Evolutionary conservation across 192 early-diverging fungal genomes (phyloP), one percentile per base, ranked within the genome.

Genomic region (Fimicolochytrium jonesii): DNA sequence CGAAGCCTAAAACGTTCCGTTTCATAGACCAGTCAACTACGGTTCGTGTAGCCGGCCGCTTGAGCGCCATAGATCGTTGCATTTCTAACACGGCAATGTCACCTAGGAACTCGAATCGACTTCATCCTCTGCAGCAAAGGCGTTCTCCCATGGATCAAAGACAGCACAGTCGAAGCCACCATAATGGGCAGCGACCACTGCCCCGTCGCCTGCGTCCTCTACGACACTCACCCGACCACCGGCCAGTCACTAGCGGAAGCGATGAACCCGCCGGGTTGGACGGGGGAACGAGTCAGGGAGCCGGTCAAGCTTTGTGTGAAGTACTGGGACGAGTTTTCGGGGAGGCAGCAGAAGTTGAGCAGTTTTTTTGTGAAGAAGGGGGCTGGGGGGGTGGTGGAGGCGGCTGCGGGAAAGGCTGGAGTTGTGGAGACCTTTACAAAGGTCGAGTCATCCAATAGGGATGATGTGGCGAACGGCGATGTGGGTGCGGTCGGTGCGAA

Each of bases 121-220:
- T 93, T 89, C 58, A 74, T 92, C 29, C 69, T 91, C 10, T 71
- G 73, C 0, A 77, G 81, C 6, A 47, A 64, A 18, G 74, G 50
- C 0, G 62, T 93, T 1, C 22, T 78, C 1, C 73, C 78, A 10
- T 87, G 81, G 82, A 74, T 90, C 49, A 70, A 69, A n/a, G 74
- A 61, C 22, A 76, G 84, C 23, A 66, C 85, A 42, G 73, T 90
- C 3, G 66, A 82, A 31, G 74, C 82, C 6, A 55, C 81, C 1
- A 64, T 91, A 11, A 66, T 83, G 47, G 91, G 91, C 6, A 87
- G 85, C 15, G 91, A 93, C 68, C 91, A 93, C 64, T 93, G 91
- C 58, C 90, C 88, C 1, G 86, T 92, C 1, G 61, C 75, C 5
- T 67, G 59, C 22, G 11, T 30, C 0, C 28, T 76, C 6, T 31